Conservation (phyloP, 768 basidiomycete species). For the Glaciozyma martinii region DNA sequence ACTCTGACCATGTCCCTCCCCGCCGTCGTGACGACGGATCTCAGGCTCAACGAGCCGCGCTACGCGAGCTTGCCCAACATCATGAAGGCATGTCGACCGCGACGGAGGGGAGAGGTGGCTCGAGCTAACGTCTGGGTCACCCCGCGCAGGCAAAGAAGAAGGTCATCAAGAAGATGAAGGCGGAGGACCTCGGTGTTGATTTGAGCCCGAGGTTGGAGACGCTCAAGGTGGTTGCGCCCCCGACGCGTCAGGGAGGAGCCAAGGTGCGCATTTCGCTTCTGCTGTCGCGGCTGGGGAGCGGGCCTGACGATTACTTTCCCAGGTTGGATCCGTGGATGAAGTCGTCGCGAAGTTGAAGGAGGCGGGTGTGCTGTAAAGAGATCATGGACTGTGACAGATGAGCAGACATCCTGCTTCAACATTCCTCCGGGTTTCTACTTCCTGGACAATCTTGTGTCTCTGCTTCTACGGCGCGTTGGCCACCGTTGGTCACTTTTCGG, state of each 20-base stretch:
- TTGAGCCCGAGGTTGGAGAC: slow-evolving; percentile 73
- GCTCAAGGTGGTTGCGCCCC: slow-evolving; percentile 79
- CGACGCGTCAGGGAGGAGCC: slow-evolving; percentile 77
- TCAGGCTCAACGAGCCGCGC: slow-evolving; percentile 76
- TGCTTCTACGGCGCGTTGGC: no score
- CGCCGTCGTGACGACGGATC: slow-evolving; percentile 79
- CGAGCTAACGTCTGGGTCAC: not conserved
- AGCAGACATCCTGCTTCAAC: no score
- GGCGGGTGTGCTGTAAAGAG: no score
- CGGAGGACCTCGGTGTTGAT: slow-evolving; percentile 74
- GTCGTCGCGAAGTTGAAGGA: no score
- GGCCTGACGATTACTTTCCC: no score
- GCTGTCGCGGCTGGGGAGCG: no score
- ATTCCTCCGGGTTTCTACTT: no score
- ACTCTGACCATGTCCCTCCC: slow-evolving; percentile 72
- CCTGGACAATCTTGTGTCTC: no score
- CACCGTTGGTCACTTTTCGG: no score
- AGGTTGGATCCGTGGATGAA: no score
- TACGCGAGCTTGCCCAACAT: slow-evolving; percentile 96
- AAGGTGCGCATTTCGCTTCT: slow-evolving; percentile 51
- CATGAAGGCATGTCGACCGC: slow-evolving; percentile 54
- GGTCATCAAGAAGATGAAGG: slow-evolving; percentile 69
- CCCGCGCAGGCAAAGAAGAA: slow-evolving; percentile 83
- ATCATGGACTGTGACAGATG: no score
- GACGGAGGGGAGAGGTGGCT: not conserved